Evolutionary conservation across 768 basidiomycete genomes (phyloP).

Genomic region (Boletus sp.): DNA sequence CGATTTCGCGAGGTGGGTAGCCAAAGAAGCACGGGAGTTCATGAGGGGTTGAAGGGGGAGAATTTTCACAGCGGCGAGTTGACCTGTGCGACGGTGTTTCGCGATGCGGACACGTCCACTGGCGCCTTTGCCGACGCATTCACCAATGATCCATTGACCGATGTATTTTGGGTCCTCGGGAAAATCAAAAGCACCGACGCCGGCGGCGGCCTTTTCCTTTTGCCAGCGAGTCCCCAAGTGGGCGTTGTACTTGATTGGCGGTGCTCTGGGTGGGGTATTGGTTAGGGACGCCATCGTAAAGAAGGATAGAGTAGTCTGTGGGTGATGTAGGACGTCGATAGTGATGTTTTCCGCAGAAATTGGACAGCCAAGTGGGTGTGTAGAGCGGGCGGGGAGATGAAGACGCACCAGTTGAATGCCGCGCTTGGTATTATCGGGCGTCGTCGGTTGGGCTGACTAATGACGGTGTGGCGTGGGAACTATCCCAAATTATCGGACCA

Average conservation of each 20-base stretch:
- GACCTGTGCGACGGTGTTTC: constrained; percentile 76
- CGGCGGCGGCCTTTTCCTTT: constrained; percentile 83
- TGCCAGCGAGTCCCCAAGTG: constrained; percentile 81
- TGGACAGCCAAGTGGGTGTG: not conserved
- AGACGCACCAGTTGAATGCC: not conserved
- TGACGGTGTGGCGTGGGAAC: too few relatives aligned
- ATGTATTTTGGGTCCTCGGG: constrained; percentile 82
- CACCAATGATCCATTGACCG: constrained; percentile 91
- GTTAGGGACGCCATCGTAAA: constrained; percentile 29
- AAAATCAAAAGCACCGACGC: constrained; percentile 68
- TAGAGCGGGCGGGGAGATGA: constrained; percentile 9
- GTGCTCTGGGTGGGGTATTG: constrained; percentile 63
- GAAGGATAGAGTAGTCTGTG: constrained; percentile 12
- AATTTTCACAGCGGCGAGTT: constrained; percentile 95
- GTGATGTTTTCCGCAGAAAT: constrained; percentile 9
- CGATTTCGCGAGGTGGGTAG: constrained; percentile 63
- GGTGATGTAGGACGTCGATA: constrained; percentile 1
- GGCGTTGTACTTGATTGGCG: constrained; percentile 67
- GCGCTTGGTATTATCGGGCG: not conserved
- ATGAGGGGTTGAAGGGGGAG: constrained; percentile 79
- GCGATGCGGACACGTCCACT: constrained; percentile 95
- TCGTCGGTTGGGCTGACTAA: not conserved
- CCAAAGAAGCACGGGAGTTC: constrained; percentile 65
- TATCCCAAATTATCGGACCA: too few relatives aligned
- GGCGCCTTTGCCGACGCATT: constrained; percentile 91